Evolutionary conservation across 1,284 basidiomycete species (phyloP).

Genomic region (Ceratobasidium sp.): DNA sequence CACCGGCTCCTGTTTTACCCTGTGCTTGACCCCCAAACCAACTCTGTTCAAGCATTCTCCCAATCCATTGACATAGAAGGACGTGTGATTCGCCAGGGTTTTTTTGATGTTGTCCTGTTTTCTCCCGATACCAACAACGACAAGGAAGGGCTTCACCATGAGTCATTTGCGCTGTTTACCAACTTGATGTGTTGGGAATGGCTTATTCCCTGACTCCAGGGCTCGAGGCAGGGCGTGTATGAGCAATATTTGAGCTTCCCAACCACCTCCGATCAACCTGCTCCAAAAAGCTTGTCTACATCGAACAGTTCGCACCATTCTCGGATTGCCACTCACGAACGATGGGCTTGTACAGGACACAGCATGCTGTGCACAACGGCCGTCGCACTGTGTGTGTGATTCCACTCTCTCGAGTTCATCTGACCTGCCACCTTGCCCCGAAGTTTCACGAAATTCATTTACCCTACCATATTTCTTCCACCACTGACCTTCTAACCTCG

Average conservation of each 20-base stretch:
- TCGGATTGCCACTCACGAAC: neutral
- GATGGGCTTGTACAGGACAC: neutral
- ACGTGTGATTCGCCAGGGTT: neutral
- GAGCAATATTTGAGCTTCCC: slow-evolving; percentile 13
- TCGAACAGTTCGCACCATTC: slow-evolving; percentile 9
- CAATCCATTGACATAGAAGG: neutral
- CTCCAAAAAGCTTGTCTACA: slow-evolving; percentile 1
- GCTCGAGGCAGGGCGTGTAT: slow-evolving; percentile 1
- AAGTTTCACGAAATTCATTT: no score
- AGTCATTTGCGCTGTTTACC: no score
- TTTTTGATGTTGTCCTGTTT: neutral
- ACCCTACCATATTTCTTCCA: no score
- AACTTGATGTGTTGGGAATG: no score
- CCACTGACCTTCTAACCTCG: no score
- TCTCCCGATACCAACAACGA: neutral
- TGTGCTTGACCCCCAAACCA: neutral
- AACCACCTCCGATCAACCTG: neutral
- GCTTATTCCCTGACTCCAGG: neutral
- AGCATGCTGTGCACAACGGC: neutral
- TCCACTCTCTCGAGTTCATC: no score
- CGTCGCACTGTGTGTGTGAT: neutral
- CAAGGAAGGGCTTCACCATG: neutral
- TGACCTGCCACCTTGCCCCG: no score
- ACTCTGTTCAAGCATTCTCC: neutral
- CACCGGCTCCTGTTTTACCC: neutral